These are phyloP conservation scores for Phytophthora tentaculata DNA, from an alignment of 352 stramenopile genomes.

Conservation along the genomic window DNA sequence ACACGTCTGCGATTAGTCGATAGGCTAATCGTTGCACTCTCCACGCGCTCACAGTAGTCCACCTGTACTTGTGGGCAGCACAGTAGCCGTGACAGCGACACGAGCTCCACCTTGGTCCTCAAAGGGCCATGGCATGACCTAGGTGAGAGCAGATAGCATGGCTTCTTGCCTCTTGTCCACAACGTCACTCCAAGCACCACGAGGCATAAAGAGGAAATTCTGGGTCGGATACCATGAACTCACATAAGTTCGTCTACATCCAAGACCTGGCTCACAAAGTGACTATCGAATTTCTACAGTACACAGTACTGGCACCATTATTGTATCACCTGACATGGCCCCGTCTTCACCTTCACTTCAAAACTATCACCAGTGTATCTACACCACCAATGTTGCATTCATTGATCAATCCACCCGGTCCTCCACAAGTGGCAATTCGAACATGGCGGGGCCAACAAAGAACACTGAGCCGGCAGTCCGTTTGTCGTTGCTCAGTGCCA, in stretches of 20 bases:
- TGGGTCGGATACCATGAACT: background rate
- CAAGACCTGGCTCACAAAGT: constrained; percentile 18
- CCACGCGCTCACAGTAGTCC: constrained; percentile 15
- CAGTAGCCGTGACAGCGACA: background rate
- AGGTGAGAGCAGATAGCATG: background rate
- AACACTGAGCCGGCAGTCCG: constrained; percentile 21
- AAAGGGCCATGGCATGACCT: background rate
- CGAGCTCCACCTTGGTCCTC: background rate
- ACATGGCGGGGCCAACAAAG: constrained; percentile 17
- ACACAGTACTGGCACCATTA: constrained; percentile 1
- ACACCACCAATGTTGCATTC: constrained; percentile 17
- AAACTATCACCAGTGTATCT: background rate
- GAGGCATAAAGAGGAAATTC: background rate
- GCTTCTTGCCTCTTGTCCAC: background rate
- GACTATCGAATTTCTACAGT: constrained; percentile 6
- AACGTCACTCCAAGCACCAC: background rate
- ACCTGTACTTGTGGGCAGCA: background rate
- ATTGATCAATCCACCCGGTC: constrained; percentile 26
- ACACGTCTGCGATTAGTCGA: constrained; percentile 14
- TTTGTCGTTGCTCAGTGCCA: constrained; percentile 32
- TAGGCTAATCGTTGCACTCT: constrained; percentile 1
- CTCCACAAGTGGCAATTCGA: constrained; percentile 15
- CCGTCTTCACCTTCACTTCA: constrained; percentile 13
- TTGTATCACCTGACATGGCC: constrained; percentile 1
- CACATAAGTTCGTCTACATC: constrained; percentile 16